Evolutionary conservation across 2,329 filamentous ascomycete genomes (phyloP).

Genomic region (Xylaria sp.): DNA sequence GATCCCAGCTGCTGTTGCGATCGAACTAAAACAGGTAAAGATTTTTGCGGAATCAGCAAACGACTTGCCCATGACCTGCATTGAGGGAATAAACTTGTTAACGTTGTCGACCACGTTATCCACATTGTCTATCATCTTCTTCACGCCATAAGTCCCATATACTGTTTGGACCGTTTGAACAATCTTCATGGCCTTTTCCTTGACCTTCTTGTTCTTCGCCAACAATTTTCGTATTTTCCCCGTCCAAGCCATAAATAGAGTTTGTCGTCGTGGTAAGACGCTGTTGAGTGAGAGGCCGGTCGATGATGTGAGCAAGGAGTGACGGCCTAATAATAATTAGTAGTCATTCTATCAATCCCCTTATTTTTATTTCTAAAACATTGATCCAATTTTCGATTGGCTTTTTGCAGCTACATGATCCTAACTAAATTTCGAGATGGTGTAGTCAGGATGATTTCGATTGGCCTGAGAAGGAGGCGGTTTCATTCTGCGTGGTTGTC

Average conservation of each 20-base stretch:
- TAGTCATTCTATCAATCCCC: neutral
- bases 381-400: neutral
- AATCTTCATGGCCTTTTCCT: slow-evolving; percentile 14
- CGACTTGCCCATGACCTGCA: slow-evolving; percentile 53
- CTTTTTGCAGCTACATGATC: neutral
- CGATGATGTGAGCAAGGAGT: neutral
- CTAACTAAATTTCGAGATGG: neutral
- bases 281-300: neutral
- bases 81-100: slow-evolving; percentile 47
- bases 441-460: neutral
- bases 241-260: no score
- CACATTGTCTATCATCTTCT: slow-evolving; percentile 9
- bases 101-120: slow-evolving; percentile 4
- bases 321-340: neutral
- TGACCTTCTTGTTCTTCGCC: slow-evolving; percentile 9
- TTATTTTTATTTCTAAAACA: neutral
- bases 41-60: slow-evolving; percentile 50
- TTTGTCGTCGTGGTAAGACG: neutral
- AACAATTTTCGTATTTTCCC: neutral
- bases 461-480: slow-evolving; percentile 1
- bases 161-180: slow-evolving; percentile 23
- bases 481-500: slow-evolving; percentile 8
- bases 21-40: slow-evolving; percentile 49
- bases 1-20: slow-evolving; percentile 49
- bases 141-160: neutral